phyloP scores from a whole-genome alignment of 1,284 basidiomycete species.

The Trametes sp. region DNA sequence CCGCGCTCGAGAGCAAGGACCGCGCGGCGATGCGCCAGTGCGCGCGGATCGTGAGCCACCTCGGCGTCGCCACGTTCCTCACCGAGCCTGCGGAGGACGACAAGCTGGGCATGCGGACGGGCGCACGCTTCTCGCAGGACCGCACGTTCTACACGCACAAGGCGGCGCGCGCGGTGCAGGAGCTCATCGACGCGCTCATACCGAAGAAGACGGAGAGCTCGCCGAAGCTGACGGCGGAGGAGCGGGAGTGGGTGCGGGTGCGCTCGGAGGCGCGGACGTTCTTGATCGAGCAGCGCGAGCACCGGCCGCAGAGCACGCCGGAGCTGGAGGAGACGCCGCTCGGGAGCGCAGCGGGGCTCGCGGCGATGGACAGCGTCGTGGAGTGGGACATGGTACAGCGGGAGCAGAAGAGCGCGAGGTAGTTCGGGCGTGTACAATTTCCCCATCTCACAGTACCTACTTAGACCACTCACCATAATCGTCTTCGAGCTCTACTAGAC shows the following conservation, averaged over 20 bases:
- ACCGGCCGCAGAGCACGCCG: slow-evolving; percentile 26
- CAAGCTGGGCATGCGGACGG: background rate
- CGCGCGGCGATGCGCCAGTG: slow-evolving; percentile 60
- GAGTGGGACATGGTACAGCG: slow-evolving; percentile 24
- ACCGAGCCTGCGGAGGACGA: slow-evolving; percentile 3
- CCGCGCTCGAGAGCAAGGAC: slow-evolving; percentile 58
- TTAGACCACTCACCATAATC: background rate
- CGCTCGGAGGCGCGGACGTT: slow-evolving; percentile 28
- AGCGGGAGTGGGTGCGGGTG: slow-evolving; percentile 32
- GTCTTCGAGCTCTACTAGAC: no score
- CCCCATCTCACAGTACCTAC: background rate
- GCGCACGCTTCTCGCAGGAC: slow-evolving; percentile 25
- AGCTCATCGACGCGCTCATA: slow-evolving; percentile 33
- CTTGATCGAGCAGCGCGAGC: slow-evolving; percentile 20
- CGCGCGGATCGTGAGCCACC: slow-evolving; percentile 59
- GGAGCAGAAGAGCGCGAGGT: slow-evolving; percentile 23
- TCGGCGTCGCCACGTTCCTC: slow-evolving; percentile 43
- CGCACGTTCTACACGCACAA: slow-evolving; percentile 32
- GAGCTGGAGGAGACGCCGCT: slow-evolving; percentile 32
- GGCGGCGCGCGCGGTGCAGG: slow-evolving; percentile 33
- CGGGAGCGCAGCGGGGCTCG: slow-evolving; percentile 31
- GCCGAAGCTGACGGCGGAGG: slow-evolving; percentile 16
- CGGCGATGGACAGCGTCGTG: slow-evolving; percentile 29
- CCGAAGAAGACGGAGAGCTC: slow-evolving; percentile 24
- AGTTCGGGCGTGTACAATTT: background rate